Evolutionary conservation across 345 rosid species (phyloP).

Genomic region (Linum trigynum): DNA sequence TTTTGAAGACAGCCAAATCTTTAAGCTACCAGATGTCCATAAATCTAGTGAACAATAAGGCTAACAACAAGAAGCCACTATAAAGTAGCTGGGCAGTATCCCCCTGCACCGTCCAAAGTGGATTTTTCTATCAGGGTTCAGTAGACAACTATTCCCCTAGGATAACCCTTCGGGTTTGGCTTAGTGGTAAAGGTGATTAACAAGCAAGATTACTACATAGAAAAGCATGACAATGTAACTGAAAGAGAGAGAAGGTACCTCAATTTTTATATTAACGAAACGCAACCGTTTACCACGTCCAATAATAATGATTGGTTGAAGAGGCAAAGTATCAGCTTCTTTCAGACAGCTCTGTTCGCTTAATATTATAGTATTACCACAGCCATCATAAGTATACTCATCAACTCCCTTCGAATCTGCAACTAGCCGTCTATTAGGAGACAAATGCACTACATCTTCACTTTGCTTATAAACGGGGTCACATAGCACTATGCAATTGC

Average conservation of each 20-base stretch:
- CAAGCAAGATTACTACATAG: too few species aligned
- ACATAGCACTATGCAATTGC: conserved; percentile 55
- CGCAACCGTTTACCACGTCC: conserved; percentile 91
- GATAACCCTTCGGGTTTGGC: too few species aligned
- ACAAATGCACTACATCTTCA: conserved; percentile 74
- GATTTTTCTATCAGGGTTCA: too few species aligned
- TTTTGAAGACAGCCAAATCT: too few species aligned
- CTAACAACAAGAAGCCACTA: too few species aligned
- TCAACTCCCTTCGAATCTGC: conserved; percentile 75
- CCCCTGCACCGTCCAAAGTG: too few species aligned
- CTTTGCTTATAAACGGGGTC: conserved; percentile 59
- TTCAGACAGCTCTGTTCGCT: conserved; percentile 46
- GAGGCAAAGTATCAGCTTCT: conserved; percentile 35
- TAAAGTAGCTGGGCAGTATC: too few species aligned
- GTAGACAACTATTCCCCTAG: too few species aligned
- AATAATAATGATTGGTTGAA: conserved; percentile 68
- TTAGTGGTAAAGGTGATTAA: too few species aligned
- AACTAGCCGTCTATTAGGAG: conserved; percentile 67
- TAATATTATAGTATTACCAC: conserved; percentile 64
- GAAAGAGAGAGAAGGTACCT: conserved; percentile 36
- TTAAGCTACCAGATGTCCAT: too few species aligned
- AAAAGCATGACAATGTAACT: neutral
- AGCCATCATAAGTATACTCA: conserved; percentile 83
- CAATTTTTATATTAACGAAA: conserved; percentile 75
- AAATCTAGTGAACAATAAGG: too few species aligned